Conservation (phyloP, 768 basidiomycete species). For the Lepiota brunneoincarnata region DNA sequence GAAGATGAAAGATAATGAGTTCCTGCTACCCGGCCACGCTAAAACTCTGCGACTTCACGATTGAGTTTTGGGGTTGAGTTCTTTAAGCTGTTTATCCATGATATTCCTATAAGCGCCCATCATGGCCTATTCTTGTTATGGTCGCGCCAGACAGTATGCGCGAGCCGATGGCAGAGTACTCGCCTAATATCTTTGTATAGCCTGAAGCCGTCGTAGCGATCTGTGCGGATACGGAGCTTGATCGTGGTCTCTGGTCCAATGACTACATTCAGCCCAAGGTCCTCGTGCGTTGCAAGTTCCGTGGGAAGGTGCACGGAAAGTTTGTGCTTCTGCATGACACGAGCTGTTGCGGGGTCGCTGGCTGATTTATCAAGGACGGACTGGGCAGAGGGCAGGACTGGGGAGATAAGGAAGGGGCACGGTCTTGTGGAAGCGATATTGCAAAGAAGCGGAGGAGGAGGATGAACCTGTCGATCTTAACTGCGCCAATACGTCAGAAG, state of each 20-base stretch:
- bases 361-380: constrained; percentile 56
- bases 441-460: constrained; percentile 30
- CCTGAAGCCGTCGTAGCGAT: constrained; percentile 71
- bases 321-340: constrained; percentile 69
- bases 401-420: constrained; percentile 65
- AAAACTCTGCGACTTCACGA: constrained; percentile 68
- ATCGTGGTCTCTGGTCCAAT: constrained; percentile 51
- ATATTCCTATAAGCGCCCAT: neutral
- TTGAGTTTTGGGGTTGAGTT: constrained; percentile 73
- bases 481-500: constrained; percentile 39
- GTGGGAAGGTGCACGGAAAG: constrained; percentile 69
- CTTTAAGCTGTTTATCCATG: constrained; percentile 58
- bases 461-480: constrained; percentile 20
- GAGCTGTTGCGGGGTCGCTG: constrained; percentile 66
- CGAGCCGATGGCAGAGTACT: constrained; percentile 74
- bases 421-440: constrained; percentile 64
- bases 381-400: constrained; percentile 52
- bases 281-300: constrained; percentile 77
- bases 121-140: constrained; percentile 66
- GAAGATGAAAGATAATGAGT: constrained; percentile 52
- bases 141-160: constrained; percentile 72
- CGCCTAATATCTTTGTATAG: constrained; percentile 60
- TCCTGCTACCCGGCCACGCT: constrained; percentile 47
- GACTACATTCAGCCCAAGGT: constrained; percentile 70
- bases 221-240: constrained; percentile 66